Percentiles rank a stretch among this genome's conserved stretches.
Evolutionary conservation across 2,329 filamentous ascomycete genomes (phyloP).

Genomic region (Raffaelea deltoideospora): DNA sequence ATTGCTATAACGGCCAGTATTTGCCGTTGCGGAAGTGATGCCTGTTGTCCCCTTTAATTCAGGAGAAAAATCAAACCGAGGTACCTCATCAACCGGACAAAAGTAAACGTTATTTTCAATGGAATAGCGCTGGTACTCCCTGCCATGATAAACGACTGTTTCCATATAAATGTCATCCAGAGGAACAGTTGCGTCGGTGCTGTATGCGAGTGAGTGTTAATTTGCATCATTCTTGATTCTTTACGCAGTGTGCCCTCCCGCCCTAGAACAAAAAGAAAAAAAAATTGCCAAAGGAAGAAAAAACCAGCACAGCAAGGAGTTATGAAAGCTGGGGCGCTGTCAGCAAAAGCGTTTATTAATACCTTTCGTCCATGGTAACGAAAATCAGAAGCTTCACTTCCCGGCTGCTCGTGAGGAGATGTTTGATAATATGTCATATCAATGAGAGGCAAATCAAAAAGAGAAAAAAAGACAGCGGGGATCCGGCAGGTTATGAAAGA

Average conservation of each 20-base stretch:
- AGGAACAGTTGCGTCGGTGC: conserved; percentile 30
- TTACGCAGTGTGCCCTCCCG: not conserved
- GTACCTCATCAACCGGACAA: conserved; percentile 56
- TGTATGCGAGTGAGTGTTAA: conserved; percentile 16
- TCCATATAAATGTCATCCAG: conserved; percentile 45
- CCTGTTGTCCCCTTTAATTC: not conserved
- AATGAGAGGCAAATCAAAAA: no score
- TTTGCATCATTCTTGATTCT: not conserved
- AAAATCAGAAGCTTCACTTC: no score
- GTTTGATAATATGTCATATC: no score
- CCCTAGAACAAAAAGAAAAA: not conserved
- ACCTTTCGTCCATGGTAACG: conserved; percentile 6
- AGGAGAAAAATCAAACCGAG: conserved; percentile 6
- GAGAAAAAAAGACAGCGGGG: no score
- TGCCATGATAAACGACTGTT: conserved; percentile 43
- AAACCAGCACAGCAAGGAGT: not conserved
- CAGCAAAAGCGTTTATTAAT: not conserved
- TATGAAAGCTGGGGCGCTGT: no score
- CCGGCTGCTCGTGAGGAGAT: not conserved
- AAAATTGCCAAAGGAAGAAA: not conserved
- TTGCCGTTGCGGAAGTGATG: no score
- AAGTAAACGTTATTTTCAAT: conserved; percentile 51
- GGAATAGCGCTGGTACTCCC: conserved; percentile 53
- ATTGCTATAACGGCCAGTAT: no score
- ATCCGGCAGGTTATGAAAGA: no score